Evolutionary conservation across 2,329 filamentous ascomycete genomes (phyloP).

Genomic region (Alternaria longipes): DNA sequence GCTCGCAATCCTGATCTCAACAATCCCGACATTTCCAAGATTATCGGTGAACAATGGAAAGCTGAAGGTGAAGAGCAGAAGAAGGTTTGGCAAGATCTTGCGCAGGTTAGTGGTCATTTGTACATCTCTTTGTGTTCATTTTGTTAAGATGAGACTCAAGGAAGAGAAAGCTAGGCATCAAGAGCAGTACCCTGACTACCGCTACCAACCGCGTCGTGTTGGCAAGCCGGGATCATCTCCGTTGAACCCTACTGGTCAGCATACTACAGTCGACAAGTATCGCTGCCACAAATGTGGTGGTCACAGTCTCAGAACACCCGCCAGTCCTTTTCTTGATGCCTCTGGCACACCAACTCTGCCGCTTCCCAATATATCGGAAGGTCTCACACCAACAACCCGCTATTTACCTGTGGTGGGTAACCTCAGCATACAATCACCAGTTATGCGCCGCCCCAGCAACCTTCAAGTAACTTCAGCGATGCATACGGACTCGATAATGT

Average conservation of each 20-base stretch:
- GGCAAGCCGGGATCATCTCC: constrained; percentile 53
- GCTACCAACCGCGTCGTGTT: constrained; percentile 80
- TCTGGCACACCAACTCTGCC: constrained; percentile 51
- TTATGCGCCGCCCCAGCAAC: constrained; percentile 40
- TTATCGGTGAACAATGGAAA: constrained; percentile 93
- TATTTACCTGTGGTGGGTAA: constrained; percentile 52
- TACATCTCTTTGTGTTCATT: not conserved
- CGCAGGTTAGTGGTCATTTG: constrained; percentile 67
- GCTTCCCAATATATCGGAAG: constrained; percentile 48
- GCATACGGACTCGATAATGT: constrained; percentile 38
- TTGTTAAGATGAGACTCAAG: constrained; percentile 51
- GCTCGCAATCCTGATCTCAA: constrained; percentile 85
- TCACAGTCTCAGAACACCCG: constrained; percentile 69
- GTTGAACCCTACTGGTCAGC: constrained; percentile 41
- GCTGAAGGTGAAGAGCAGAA: constrained; percentile 77
- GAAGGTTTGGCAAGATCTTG: constrained; percentile 85
- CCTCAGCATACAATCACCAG: constrained; percentile 52
- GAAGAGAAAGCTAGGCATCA: constrained; percentile 91
- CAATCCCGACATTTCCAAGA: constrained; percentile 96
- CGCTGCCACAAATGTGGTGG: constrained; percentile 78
- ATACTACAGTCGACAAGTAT: constrained; percentile 55
- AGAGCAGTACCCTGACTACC: constrained; percentile 89
- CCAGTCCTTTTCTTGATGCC: constrained; percentile 64
- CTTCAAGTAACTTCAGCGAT: constrained; percentile 37
- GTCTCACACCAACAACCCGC: constrained; percentile 44